Evolutionary conservation across 2,329 filamentous ascomycete genomes (phyloP).

Genomic region (Diaporthe amygdali): DNA sequence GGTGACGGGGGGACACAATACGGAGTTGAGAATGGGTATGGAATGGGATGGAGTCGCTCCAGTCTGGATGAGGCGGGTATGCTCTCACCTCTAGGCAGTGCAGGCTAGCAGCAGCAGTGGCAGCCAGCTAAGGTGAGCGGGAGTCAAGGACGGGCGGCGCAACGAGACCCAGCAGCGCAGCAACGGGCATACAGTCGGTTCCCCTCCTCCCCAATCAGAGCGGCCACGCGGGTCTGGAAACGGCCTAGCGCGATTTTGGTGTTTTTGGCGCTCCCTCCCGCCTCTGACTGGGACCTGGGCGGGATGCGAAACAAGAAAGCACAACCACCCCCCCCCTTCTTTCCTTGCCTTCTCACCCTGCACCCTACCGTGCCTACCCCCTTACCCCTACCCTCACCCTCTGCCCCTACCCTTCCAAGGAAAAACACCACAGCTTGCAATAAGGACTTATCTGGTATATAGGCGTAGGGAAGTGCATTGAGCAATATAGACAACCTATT

Average conservation of each 20-base stretch:
- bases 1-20: not conserved
- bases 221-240: not conserved
- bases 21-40: conserved; percentile 11
- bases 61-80: conserved; percentile 8
- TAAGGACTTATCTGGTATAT: not conserved
- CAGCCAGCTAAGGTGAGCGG: not conserved
- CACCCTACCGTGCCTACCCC: too few species aligned
- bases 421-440: not conserved
- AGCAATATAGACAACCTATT: not conserved
- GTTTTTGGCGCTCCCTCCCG: conserved; percentile 8
- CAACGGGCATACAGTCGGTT: not conserved
- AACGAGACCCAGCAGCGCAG: not conserved
- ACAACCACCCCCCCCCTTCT: not conserved
- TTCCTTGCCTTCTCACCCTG: not conserved
- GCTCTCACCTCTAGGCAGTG: conserved; percentile 8
- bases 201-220: conserved; percentile 16
- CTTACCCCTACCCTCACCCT: not conserved
- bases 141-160: conserved; percentile 7
- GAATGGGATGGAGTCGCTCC: conserved; percentile 10
- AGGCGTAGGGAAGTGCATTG: not conserved
- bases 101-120: conserved; percentile 13
- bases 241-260: conserved; percentile 17
- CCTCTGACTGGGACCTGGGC: not conserved
- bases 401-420: not conserved
- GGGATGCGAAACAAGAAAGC: conserved; percentile 12